Percentiles rank a stretch among this genome's conserved stretches.
Evolutionary conservation across 768 basidiomycete genomes (phyloP).

Genomic region (Pisolithus microcarpus): DNA sequence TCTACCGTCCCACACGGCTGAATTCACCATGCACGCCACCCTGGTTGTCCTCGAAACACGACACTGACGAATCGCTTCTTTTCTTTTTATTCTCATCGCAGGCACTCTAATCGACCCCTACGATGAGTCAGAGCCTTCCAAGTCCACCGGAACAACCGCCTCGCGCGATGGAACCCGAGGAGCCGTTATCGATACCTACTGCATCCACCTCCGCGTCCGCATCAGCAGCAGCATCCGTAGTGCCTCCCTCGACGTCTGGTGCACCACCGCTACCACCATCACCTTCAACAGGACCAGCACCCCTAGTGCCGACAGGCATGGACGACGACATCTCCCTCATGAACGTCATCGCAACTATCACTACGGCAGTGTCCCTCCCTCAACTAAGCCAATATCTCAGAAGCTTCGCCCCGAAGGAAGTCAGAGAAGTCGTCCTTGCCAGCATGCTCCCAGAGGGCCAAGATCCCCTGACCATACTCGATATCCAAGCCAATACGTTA

Average conservation of each 20-base stretch:
- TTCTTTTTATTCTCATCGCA: too few relatives aligned
- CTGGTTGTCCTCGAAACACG: too few relatives aligned
- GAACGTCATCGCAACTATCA: constrained; percentile 40
- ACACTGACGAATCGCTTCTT: too few relatives aligned
- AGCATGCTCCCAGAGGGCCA: constrained; percentile 49
- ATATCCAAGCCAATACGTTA: constrained; percentile 50
- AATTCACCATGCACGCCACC: too few relatives aligned
- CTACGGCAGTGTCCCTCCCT: constrained; percentile 30
- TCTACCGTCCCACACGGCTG: too few relatives aligned
- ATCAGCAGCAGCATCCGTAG: background rate
- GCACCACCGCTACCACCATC: background rate
- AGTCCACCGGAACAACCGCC: constrained; percentile 16
- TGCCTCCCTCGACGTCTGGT: too few relatives aligned
- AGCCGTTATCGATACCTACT: constrained; percentile 7
- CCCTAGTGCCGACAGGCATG: background rate
- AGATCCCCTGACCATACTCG: constrained; percentile 60
- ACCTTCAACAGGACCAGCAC: background rate
- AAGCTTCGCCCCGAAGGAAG: constrained; percentile 46
- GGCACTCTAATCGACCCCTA: background rate
- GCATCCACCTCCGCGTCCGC: background rate
- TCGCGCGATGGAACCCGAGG: constrained; percentile 10
- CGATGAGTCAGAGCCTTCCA: constrained; percentile 23
- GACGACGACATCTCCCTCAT: constrained; percentile 26
- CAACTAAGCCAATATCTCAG: constrained; percentile 41
- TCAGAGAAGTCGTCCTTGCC: constrained; percentile 49